Conservation (phyloP, 2,329 filamentous ascomycete species). For the Thielaviopsis musarum region DNA sequence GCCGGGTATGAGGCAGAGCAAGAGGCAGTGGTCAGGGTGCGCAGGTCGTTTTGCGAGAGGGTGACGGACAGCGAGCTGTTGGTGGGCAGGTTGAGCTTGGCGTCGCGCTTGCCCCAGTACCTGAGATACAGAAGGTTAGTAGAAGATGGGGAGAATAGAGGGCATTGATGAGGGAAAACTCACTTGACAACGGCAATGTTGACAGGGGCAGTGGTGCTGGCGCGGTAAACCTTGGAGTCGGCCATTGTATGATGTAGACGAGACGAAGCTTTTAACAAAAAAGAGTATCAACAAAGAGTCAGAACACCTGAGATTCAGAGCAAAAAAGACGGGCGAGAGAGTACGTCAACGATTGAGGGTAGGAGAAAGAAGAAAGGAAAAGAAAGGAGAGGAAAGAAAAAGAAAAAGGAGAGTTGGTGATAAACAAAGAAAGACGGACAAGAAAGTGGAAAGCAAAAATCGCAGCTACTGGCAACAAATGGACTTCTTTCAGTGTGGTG, state of each 20-base stretch:
- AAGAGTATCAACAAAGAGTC: background rate
- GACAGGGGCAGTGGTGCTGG: slow-evolving; percentile 90
- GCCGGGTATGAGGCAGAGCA: slow-evolving; percentile 57
- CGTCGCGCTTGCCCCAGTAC: slow-evolving; percentile 94
- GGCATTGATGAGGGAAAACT: slow-evolving; percentile 8
- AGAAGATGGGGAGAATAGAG: background rate
- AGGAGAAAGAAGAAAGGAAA: background rate
- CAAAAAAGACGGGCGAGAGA: background rate
- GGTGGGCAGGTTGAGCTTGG: slow-evolving; percentile 86
- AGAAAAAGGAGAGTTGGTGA: background rate
- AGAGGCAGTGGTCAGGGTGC: slow-evolving; percentile 88
- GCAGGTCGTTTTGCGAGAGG: slow-evolving; percentile 81
- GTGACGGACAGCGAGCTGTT: slow-evolving; percentile 97
- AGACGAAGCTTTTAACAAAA: background rate
- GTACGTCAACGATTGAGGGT: background rate
- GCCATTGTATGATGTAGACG: slow-evolving; percentile 22
- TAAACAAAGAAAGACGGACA: too few species aligned
- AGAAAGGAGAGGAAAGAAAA: background rate
- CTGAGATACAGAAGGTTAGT: slow-evolving; percentile 16
- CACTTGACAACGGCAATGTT: slow-evolving; percentile 98
- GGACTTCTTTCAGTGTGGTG: background rate
- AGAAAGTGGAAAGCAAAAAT: too few species aligned
- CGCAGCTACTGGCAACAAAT: too few species aligned
- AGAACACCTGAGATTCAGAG: too few species aligned
- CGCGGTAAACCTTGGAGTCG: slow-evolving; percentile 55